These are phyloP conservation scores for Paraphysoderma sedebokerense DNA, from an alignment of 371 early-diverging fungal species.

Conservation along the genomic window DNA sequence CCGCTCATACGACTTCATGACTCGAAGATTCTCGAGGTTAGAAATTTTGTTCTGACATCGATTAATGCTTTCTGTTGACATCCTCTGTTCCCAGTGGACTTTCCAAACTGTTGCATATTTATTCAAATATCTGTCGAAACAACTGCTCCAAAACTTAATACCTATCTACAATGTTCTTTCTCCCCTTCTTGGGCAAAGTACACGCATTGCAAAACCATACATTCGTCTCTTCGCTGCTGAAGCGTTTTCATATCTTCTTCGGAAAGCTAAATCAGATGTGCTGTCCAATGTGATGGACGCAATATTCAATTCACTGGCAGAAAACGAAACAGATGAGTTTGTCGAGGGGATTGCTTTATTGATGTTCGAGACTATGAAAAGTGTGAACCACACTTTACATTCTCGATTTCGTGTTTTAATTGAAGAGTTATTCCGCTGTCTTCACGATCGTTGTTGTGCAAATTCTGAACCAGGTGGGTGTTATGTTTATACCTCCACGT, in stretches of 20 bases:
- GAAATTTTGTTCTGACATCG: background rate
- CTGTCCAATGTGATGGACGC: constrained; percentile 30
- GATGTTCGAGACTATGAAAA: constrained; percentile 59
- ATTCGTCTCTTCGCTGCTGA: constrained; percentile 82
- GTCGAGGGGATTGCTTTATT: constrained; percentile 57
- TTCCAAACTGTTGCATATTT: constrained; percentile 77
- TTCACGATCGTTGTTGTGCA: background rate
- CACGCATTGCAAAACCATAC: constrained; percentile 41
- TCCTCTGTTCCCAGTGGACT: constrained; percentile 26
- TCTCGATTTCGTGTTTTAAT: background rate
- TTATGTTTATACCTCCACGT: no score
- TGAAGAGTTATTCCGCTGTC: background rate
- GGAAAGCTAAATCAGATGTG: constrained; percentile 45
- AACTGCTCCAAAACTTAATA: constrained; percentile 43
- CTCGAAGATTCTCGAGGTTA: constrained; percentile 57
- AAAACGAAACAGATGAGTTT: constrained; percentile 29
- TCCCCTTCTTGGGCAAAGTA: constrained; percentile 46
- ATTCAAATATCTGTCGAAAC: constrained; percentile 67
- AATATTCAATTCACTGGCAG: constrained; percentile 35
- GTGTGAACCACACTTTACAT: constrained; percentile 1
- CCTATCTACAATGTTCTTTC: constrained; percentile 51
- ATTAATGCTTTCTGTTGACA: background rate
- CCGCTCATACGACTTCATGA: constrained; percentile 44
- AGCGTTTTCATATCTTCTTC: constrained; percentile 71
- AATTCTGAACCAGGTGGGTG: no score